Base-by-base conservation (phyloP, 2,329 filamentous ascomycete genomes). In the Sarocladium strictum region DNA sequence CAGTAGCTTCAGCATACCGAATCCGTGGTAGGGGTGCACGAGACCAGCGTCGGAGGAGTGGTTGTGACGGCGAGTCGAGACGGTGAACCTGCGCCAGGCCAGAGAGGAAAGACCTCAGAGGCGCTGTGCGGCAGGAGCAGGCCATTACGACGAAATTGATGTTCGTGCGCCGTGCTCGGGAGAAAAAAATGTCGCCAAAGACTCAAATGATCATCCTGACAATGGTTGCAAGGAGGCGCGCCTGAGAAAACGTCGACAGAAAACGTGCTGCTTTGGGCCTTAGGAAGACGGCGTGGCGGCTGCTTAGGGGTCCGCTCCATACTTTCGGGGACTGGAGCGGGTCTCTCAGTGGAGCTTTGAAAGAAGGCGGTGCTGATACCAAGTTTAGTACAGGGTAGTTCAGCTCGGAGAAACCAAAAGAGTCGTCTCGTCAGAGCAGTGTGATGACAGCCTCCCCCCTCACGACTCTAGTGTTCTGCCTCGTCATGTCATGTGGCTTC, bases 81-180 rank as follows among this genome's bases (percentile, higher is more conserved):
- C 62, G 61, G 55, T 76, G 71, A 26, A 73, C 62, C 58, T 75
- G 70, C 2, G 66, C 65, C 26, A 81, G 65, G 27, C 70, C 76
- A 57, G 72, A 72, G 12, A 79, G 64, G 56, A 81, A 81, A n/a
- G 74, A 68, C 54, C 69, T 67, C 60, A 78, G 63, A 9, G 77
- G 69, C 27, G 69, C 66, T 6, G 67, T 69, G 56, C 75, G 72
- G 58, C 78, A 81, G 21, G 72, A 65, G 62, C 77, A 80, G 57
- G 63, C 69, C 77, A 80, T 80, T 49, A 57, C 23, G 38, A 23
- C 9, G n/a, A 43, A 6, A 7, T 7, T 19, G 14, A 23, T 23
- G 17, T 7, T 3, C 12, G 17, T 21, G 12, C n/a, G n/a, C 19
- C 38, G 9, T 14, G 38, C n/a, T 43, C 17, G 9, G 12, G 38